Base-by-base conservation (phyloP, 2,329 filamentous ascomycete genomes). In the Aurifilum marmelostoma region DNA sequence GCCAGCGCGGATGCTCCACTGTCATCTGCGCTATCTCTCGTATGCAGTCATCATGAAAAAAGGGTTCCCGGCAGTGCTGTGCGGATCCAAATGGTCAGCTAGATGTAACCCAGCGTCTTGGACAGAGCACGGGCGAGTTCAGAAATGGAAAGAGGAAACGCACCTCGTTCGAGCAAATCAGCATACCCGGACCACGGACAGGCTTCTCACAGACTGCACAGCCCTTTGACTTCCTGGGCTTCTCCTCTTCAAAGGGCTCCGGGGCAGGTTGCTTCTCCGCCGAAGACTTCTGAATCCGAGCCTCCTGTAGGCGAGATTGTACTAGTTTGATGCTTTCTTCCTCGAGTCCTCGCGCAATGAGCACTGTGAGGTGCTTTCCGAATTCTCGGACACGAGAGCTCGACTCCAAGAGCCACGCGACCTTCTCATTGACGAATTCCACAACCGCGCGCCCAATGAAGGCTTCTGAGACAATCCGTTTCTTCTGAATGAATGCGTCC, bases 401-500 rank as follows among this genome's bases (percentile, higher is more conserved):
- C 14, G 80, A 80, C 9, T 79, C 79, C 12, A 82, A 79, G n/a
- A 89, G 77, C 87, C 87, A 89, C 3, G 74, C 60, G 0, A 82
- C 83, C 74, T 86, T 86, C 24, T 83, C 77, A 64, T 80, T 77
- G 52, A 86, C 77, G 74, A 89, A 89, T 32, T 78, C 80, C 56
- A 86, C 74, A 79, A 87, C 87, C 24, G 83, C 80, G 3, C 81
- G 81, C 14, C 85, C 81, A 16, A 89, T 79, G 73, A 85, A 87
- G 3, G 83, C 82, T 39, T 82, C 81, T 5, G 85, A 84, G 6
- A 83, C 85, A 61, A 88, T 77, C 66, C 81, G 83, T 72, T 84
- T 81, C 59, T 79, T 79, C 11, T 86, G 81, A 61, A 87, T 83
- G 72, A 85, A 88, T 1, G 82, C 80, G 70, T 88, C 86, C 87